Evolutionary conservation across 1,284 basidiomycete species (phyloP).

Genomic region (Ceratorhiza oryzae-sativae): DNA sequence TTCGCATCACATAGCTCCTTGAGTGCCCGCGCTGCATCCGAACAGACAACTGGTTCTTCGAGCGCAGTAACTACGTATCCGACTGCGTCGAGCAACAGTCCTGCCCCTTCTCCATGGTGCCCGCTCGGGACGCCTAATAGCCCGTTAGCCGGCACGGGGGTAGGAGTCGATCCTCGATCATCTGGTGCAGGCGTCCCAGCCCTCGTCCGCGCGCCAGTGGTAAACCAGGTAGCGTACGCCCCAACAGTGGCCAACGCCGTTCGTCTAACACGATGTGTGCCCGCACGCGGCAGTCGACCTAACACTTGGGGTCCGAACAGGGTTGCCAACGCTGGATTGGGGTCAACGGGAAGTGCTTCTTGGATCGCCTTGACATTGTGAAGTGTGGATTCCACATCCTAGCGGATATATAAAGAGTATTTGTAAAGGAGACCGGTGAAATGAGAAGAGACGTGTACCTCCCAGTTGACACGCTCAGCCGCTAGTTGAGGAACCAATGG

Average conservation of each 20-base stretch:
- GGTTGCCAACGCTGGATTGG: slow-evolving; percentile 66
- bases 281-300: slow-evolving; percentile 67
- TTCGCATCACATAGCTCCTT: slow-evolving; percentile 89
- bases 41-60: slow-evolving; percentile 67
- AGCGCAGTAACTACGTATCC: slow-evolving; percentile 77
- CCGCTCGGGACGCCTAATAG: not conserved
- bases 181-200: slow-evolving; percentile 22
- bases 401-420: slow-evolving; percentile 20
- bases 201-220: slow-evolving; percentile 22
- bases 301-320: slow-evolving; percentile 76
- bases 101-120: slow-evolving; percentile 51
- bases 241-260: slow-evolving; percentile 61
- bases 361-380: slow-evolving; percentile 86
- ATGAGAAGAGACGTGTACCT: slow-evolving; percentile 59
- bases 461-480: slow-evolving; percentile 60
- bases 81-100: slow-evolving; percentile 64
- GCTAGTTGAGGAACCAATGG: slow-evolving; percentile 65
- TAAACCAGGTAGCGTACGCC: slow-evolving; percentile 33
- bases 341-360: slow-evolving; percentile 82
- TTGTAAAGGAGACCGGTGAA: not conserved
- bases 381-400: slow-evolving; percentile 85
- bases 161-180: not conserved
- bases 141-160: not conserved
- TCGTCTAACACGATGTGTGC: slow-evolving; percentile 69
- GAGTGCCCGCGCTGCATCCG: slow-evolving; percentile 78